These are phyloP conservation scores for Saraca asoca DNA, from an alignment of 331 rosid species.

Conservation along the genomic window DNA sequence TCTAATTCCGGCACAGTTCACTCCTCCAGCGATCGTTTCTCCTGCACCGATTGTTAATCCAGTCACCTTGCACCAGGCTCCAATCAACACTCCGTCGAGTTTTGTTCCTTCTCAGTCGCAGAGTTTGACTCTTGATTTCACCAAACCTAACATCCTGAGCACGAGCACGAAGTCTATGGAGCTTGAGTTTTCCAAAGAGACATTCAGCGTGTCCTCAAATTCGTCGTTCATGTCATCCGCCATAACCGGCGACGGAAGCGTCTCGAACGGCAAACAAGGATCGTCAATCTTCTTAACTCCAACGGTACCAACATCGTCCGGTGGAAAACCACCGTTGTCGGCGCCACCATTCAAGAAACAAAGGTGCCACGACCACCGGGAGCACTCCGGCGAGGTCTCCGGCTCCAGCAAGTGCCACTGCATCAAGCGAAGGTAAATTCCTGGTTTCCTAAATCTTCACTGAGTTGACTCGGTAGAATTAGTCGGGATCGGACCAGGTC, in stretches of 20 bases:
- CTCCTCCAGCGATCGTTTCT: slow-evolving; percentile 11
- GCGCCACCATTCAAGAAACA: slow-evolving; percentile 52
- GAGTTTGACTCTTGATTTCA: slow-evolving; percentile 70
- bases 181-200: slow-evolving; percentile 69
- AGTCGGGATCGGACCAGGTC: too few relatives aligned
- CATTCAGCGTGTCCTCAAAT: slow-evolving; percentile 83
- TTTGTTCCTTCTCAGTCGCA: slow-evolving; percentile 42
- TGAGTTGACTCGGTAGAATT: not conserved
- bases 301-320: slow-evolving; percentile 50
- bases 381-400: slow-evolving; percentile 65
- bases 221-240: slow-evolving; percentile 94
- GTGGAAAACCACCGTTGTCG: slow-evolving; percentile 74
- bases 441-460: too few relatives aligned
- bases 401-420: slow-evolving; percentile 87
- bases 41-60: slow-evolving; percentile 28
- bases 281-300: slow-evolving; percentile 62
- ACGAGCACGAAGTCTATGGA: slow-evolving; percentile 53
- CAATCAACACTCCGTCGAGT: slow-evolving; percentile 31
- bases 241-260: slow-evolving; percentile 89
- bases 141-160: slow-evolving; percentile 56
- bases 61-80: slow-evolving; percentile 22
- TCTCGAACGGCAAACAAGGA: slow-evolving; percentile 82
- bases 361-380: slow-evolving; percentile 71
- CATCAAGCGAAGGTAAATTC: slow-evolving; percentile 70
- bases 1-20: slow-evolving; percentile 30